Conservation (phyloP, 768 basidiomycete genomes). For the Phanerochaete carnosa region DNA sequence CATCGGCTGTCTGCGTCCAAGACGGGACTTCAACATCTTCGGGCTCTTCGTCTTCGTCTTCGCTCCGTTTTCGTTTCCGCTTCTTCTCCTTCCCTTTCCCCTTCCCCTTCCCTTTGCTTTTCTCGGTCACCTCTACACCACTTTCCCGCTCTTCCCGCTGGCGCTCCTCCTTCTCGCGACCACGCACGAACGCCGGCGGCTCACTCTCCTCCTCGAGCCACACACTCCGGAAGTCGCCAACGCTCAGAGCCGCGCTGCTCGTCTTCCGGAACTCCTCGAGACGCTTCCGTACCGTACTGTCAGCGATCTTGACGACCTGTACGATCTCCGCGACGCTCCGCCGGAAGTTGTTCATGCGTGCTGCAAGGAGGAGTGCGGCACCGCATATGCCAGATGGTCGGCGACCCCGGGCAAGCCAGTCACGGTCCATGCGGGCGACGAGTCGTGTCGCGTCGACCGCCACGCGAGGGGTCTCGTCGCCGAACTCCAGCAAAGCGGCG, state of each 20-base stretch:
- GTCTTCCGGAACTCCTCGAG: slow-evolving; percentile 94
- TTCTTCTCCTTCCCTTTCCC: slow-evolving; percentile 34
- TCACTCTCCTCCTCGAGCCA: slow-evolving; percentile 93
- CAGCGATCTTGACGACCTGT: slow-evolving; percentile 99
- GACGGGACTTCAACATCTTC: slow-evolving; percentile 17
- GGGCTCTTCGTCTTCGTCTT: slow-evolving; percentile 34
- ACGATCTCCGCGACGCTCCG: slow-evolving; percentile 93
- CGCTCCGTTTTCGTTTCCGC: slow-evolving; percentile 38
- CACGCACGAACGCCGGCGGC: slow-evolving; percentile 84
- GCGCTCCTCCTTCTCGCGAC: slow-evolving; percentile 65
- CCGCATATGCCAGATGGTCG: slow-evolving; percentile 98
- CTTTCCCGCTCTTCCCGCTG: slow-evolving; percentile 36
- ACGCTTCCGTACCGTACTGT: slow-evolving; percentile 88
- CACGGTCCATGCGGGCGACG: slow-evolving; percentile 89
- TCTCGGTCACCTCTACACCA: slow-evolving; percentile 25
- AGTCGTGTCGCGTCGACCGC: slow-evolving; percentile 92
- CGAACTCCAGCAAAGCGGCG: slow-evolving; percentile 91
- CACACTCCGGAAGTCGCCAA: slow-evolving; percentile 86
- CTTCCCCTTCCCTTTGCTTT: slow-evolving; percentile 28
- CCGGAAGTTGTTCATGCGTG: slow-evolving; percentile 97
- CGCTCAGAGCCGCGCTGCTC: slow-evolving; percentile 77
- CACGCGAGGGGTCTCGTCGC: slow-evolving; percentile 88
- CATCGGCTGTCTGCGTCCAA: slow-evolving; percentile 21
- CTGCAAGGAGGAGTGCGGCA: slow-evolving; percentile 90
- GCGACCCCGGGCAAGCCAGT: slow-evolving; percentile 96